Evolutionary conservation across 1,284 basidiomycete species (phyloP).

Genomic region (Malassezia slooffiae): DNA sequence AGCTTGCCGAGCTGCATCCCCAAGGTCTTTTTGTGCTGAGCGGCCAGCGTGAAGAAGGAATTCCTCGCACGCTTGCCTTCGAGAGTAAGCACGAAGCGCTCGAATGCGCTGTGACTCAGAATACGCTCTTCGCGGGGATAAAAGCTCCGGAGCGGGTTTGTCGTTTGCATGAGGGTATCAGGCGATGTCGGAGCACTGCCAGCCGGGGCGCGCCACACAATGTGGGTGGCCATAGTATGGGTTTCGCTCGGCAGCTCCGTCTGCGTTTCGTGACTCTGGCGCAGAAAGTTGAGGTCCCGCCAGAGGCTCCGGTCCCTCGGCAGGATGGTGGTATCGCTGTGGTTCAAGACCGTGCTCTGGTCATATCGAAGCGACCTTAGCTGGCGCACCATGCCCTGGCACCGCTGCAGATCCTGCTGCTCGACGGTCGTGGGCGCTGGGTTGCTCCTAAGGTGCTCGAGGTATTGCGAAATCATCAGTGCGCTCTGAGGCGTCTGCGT

Average conservation of each 20-base stretch:
- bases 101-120: conserved; percentile 23
- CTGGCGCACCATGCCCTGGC: not conserved
- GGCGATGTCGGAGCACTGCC: too few relatives aligned
- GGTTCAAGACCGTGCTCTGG: conserved; percentile 11
- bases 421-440: too few relatives aligned
- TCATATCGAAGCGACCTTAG: conserved; percentile 2
- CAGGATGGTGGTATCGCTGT: conserved; percentile 5
- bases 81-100: conserved; percentile 26
- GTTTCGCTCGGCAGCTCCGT: not conserved
- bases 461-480: not conserved
- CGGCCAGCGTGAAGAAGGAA: not conserved
- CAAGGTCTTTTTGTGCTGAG: not conserved
- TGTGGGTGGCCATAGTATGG: conserved; percentile 37
- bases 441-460: not conserved
- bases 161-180: conserved; percentile 34
- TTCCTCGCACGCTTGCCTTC: not conserved
- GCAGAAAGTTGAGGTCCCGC: conserved; percentile 12
- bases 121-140: conserved; percentile 13
- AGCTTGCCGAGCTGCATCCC: conserved; percentile 6
- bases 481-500: conserved; percentile 6
- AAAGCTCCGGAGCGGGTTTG: conserved; percentile 26
- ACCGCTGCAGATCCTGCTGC: not conserved
- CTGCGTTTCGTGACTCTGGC: not conserved
- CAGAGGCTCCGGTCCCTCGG: not conserved
- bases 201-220: conserved; percentile 14